Percentiles rank a stretch among this genome's conserved stretches.
Conservation (phyloP, 208 protist species). For the Leishmania martiniquensis region DNA sequence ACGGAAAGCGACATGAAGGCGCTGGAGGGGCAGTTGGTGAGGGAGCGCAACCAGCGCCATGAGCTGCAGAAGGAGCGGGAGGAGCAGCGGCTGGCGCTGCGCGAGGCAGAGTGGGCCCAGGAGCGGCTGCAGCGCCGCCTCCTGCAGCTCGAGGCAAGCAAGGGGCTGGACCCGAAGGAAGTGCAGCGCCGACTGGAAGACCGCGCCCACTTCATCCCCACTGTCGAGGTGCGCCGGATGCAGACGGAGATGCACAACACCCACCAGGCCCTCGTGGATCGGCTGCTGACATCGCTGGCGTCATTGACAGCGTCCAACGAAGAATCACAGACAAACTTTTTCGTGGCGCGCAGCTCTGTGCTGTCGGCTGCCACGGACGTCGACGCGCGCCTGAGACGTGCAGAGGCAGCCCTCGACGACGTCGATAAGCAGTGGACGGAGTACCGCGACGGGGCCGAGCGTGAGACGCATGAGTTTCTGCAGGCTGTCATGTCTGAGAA, state of each 20-base stretch:
- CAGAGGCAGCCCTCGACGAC: constrained; percentile 47
- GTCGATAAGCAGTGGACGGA: constrained; percentile 37
- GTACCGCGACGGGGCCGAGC: constrained; percentile 48
- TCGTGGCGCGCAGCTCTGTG: constrained; percentile 72
- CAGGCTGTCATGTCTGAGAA: constrained; percentile 69
- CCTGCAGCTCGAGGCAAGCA: constrained; percentile 43
- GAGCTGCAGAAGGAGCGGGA: constrained; percentile 53
- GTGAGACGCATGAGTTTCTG: constrained; percentile 55
- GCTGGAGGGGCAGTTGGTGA: constrained; percentile 69
- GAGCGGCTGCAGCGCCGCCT: constrained; percentile 50
- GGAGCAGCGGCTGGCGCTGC: constrained; percentile 31
- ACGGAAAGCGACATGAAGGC: constrained; percentile 47
- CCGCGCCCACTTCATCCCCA: constrained; percentile 63
- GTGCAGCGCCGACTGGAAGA: constrained; percentile 70
- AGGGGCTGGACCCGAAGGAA: constrained; percentile 55
- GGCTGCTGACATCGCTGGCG: constrained; percentile 44
- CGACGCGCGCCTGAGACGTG: constrained; percentile 52
- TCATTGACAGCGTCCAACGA: constrained; percentile 41
- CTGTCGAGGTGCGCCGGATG: constrained; percentile 54
- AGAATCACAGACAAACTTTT: constrained; percentile 62
- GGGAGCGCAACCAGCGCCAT: constrained; percentile 42
- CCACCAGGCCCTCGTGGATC: constrained; percentile 39
- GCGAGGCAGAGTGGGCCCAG: constrained; percentile 39
- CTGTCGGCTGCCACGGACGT: constrained; percentile 69
- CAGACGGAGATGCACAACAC: constrained; percentile 44